These are phyloP conservation scores for Fusarium sp. DNA, from an alignment of 2,329 filamentous ascomycete genomes.

Conservation along the genomic window DNA sequence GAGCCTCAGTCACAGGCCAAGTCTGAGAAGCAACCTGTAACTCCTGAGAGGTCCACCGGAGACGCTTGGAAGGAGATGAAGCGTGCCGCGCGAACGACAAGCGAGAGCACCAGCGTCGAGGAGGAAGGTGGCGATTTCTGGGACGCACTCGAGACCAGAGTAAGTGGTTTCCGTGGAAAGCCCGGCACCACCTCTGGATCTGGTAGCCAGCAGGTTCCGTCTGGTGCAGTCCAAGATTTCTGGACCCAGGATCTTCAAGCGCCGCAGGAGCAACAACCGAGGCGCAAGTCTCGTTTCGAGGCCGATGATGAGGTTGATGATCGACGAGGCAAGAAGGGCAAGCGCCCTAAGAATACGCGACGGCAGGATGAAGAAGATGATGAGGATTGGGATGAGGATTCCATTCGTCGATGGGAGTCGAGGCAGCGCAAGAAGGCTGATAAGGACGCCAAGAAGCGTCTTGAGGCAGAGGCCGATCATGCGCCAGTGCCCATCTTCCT, in stretches of 20 bases:
- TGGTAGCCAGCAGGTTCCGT: background rate
- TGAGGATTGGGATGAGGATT: conserved; percentile 51
- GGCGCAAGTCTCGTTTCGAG: conserved; percentile 47
- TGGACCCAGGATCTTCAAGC: conserved; percentile 12
- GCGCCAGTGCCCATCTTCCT: conserved; percentile 70
- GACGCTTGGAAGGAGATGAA: conserved; percentile 42
- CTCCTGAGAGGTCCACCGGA: background rate
- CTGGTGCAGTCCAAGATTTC: background rate
- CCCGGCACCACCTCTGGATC: background rate
- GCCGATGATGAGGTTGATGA: conserved; percentile 35
- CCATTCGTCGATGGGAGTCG: conserved; percentile 49
- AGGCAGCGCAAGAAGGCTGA: conserved; percentile 54
- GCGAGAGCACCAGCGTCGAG: background rate
- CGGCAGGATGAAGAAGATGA: conserved; percentile 43
- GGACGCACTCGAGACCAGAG: conserved; percentile 40
- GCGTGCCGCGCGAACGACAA: conserved; percentile 20
- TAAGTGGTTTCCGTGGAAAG: conserved; percentile 31
- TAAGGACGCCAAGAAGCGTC: conserved; percentile 51
- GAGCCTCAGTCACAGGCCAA: conserved; percentile 2
- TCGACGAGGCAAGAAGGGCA: conserved; percentile 39
- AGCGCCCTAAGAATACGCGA: conserved; percentile 40
- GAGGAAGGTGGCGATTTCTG: conserved; percentile 29
- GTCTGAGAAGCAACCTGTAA: background rate
- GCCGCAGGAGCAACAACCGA: conserved; percentile 29
- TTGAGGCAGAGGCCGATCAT: conserved; percentile 53